Base-by-base conservation (phyloP, 495 filamentous ascomycete genomes). In the Hamigera avellanea region DNA sequence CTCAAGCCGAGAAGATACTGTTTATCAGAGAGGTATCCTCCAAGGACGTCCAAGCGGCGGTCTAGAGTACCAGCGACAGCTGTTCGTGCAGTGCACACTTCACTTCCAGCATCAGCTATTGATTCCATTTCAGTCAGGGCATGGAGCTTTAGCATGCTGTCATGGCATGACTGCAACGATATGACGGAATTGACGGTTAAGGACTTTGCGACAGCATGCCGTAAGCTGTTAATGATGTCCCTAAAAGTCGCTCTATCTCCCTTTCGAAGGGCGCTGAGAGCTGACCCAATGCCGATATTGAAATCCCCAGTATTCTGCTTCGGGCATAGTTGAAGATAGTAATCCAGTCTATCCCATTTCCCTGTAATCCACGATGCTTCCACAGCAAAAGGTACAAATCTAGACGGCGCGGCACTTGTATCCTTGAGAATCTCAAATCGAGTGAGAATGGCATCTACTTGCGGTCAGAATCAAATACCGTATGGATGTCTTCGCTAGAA, bases 311-410 rank as follows among this genome's bases (percentile, higher is more conserved):
- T 69, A n/a, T 56, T 60, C 59, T 40, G 65, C 54, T 34, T 63
- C 49, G 45, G 68, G 36, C 47, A 59, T 6, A 64, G 65, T 31
- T 62, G 54, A 13, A 91, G 69, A 53, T 86, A 86, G 33, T 71
- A 72, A 40, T 83, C 68, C 38, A 93, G 56, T 5, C 75, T 79
- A 35, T 73, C 62, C 86, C 86, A 94, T 57, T 79, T 76, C 6
- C 80, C 75, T 4, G 80, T 91, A 14, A 83, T 79, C 88, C 89
- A 95, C 3, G 85, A 77, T 23, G 93, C 86, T 64, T 96, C 91
- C 2, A 85, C 76, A 14, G 81, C 85, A 52, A 84, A 89, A 9
- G 86, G 80, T 13, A 87, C 61, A 25, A 87, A 68, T 23, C 62
- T 72, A 26, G 73, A 68, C 10, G 70, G 58, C 2, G 65, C 70